Percentiles rank a stretch among this genome's conserved stretches.
These are phyloP conservation scores for Davidsoniella neocaledoniae DNA, from an alignment of 2,329 filamentous ascomycete genomes.

Conservation along the genomic window DNA sequence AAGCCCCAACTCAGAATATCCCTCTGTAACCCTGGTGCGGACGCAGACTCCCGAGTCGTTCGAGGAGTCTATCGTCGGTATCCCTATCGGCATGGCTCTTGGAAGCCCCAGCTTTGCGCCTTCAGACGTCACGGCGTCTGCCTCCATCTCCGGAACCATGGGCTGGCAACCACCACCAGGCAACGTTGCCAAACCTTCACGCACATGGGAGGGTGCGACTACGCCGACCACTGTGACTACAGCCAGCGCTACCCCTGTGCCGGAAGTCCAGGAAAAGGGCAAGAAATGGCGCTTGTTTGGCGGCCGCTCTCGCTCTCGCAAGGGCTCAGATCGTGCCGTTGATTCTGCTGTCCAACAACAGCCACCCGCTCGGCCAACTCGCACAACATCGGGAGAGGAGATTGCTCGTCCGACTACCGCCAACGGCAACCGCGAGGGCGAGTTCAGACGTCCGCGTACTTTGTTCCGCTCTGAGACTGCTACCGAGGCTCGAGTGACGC, in stretches of 20 bases:
- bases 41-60: constrained; percentile 28
- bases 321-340: neutral
- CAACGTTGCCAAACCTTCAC: neutral
- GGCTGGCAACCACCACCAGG: neutral
- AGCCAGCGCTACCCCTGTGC: neutral
- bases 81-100: constrained; percentile 54
- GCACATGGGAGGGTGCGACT: neutral
- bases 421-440: neutral
- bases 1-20: constrained; percentile 22
- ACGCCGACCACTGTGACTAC: neutral
- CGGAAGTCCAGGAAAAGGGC: constrained; percentile 7
- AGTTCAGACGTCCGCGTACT: neutral
- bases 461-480: neutral
- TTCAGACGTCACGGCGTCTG: too few relatives aligned
- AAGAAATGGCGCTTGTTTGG: constrained; percentile 14
- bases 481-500: neutral
- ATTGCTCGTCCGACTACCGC: neutral
- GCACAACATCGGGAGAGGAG: constrained; percentile 2
- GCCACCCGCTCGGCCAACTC: neutral
- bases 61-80: constrained; percentile 16
- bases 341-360: neutral
- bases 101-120: constrained; percentile 39
- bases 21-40: constrained; percentile 21
- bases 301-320: constrained; percentile 9
- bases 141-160: neutral